Conservation (phyloP, 2,329 filamentous ascomycete species). For the Curvularia sp. region DNA sequence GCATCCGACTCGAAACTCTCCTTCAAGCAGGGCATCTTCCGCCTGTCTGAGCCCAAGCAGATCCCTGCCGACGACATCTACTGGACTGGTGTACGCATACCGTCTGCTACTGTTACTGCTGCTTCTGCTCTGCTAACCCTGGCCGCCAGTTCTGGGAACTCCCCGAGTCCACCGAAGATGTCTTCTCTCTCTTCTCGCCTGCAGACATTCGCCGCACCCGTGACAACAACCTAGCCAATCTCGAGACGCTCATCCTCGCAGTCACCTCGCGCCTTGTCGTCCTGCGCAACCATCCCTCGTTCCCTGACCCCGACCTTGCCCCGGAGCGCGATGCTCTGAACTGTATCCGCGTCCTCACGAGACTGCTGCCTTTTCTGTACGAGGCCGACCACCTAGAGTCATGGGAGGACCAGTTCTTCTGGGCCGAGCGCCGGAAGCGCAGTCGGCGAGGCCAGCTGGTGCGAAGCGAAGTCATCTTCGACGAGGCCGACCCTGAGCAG, state of each 20-base stretch:
- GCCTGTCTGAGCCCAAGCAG: constrained; percentile 86
- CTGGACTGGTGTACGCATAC: constrained; percentile 82
- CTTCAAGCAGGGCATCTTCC: constrained; percentile 98
- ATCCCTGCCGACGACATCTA: constrained; percentile 89
- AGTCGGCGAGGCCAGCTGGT: constrained; percentile 55
- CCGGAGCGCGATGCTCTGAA: constrained; percentile 89
- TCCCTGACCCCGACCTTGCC: constrained; percentile 84
- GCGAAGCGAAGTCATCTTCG: constrained; percentile 78
- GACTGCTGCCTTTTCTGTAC: constrained; percentile 88
- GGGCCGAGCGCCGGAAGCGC: constrained; percentile 75
- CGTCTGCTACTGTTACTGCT: constrained; percentile 30
- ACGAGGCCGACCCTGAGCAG: constrained; percentile 69
- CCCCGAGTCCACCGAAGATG: constrained; percentile 92
- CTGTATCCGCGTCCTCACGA: constrained; percentile 88
- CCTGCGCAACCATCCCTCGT: constrained; percentile 86
- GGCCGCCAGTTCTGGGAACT: constrained; percentile 87
- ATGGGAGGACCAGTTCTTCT: constrained; percentile 96
- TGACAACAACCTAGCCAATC: constrained; percentile 82
- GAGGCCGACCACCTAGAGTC: constrained; percentile 80
- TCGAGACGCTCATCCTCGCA: constrained; percentile 86
- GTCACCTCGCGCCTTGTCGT: constrained; percentile 82
- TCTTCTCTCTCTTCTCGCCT: constrained; percentile 93
- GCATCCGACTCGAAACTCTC: constrained; percentile 98
- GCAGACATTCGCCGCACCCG: constrained; percentile 80
- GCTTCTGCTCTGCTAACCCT: constrained; percentile 20